Evolutionary conservation across 495 filamentous ascomycete genomes (phyloP).

Genomic region (Neurospora sublineolata): DNA sequence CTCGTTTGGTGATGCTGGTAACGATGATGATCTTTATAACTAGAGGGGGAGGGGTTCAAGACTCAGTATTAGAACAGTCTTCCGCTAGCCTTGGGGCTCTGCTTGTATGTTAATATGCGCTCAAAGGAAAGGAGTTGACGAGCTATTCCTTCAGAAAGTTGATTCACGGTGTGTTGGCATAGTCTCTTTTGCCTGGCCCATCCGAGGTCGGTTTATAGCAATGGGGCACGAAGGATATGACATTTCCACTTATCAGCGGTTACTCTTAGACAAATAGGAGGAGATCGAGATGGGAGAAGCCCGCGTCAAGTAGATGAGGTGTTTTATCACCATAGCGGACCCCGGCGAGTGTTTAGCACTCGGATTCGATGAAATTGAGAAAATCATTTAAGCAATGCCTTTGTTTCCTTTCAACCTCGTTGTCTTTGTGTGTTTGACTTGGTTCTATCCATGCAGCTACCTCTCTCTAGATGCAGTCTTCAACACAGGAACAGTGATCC

Average conservation of each 20-base stretch:
- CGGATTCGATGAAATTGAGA: neutral
- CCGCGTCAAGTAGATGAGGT: neutral
- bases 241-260: neutral
- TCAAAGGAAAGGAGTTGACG: neutral
- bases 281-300: neutral
- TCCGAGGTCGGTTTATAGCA: neutral
- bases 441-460: neutral
- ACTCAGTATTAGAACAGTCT: neutral
- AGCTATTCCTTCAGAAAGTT: neutral
- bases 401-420: neutral
- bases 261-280: neutral
- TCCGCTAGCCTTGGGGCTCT: neutral
- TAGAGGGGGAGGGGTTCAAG: constrained; percentile 14
- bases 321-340: neutral
- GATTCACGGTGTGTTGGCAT: neutral
- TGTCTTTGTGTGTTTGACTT: neutral
- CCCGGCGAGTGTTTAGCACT: neutral
- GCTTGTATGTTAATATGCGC: neutral
- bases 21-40: constrained; percentile 79
- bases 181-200: neutral
- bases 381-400: neutral
- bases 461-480: neutral
- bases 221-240: neutral
- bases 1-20: constrained; percentile 71
- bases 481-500: neutral